Evolutionary conservation across 2,329 filamentous ascomycete genomes (phyloP), one percentile per base, ranked within the genome.

Genomic region (Arthrobotrys entomopaga): DNA sequence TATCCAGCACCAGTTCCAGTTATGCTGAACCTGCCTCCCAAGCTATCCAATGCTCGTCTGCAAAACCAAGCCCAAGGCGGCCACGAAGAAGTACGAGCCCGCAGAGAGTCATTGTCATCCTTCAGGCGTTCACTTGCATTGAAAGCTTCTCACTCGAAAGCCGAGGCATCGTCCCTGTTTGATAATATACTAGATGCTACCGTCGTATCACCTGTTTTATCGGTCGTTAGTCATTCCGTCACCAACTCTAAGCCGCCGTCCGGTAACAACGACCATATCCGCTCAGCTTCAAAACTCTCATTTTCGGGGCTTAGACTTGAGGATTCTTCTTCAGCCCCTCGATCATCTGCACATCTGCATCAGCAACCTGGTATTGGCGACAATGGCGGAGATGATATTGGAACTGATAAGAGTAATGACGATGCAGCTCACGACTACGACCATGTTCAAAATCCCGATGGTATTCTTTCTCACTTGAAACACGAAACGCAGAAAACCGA

Each of bases 1-100:
- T 99, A 99, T 81, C 95, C 95, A 13, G 95, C 95, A 2, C 93
- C 92, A 0, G 95, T 99, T 1, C 95, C 95, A 2, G 89, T 91
- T 76, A 93, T 96, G 89, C 86, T 99, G 67, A 98, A 97, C 78
- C 83, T 99, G 11, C 95, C 95, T 0, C 92, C 93, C 50, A 91
- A 92, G 78, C 83, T 98, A 58, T 96, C 93, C 0, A 91, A 89
- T 78, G 52, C 57, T 48, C 60, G 53, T 59, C 53, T 16, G 43
- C 78, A 63, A 22, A 56, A 24, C 22, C 69, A 74, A 19, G 29
- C 34, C 7, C 56, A 64, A 11, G 46, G 49, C 65, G 66, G 48
- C 34, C 66, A 13, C 1, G 63, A 56, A 22, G 69, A 70, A 15
- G 57, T 67, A 8, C 63, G 57, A 16, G 50, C 58, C 7, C 60